A percentile compares a stretch with the other conserved stretches of the same genome.
phyloP scores from a whole-genome alignment of 2,329 filamentous ascomycete species.

The Xylaria sp. region DNA sequence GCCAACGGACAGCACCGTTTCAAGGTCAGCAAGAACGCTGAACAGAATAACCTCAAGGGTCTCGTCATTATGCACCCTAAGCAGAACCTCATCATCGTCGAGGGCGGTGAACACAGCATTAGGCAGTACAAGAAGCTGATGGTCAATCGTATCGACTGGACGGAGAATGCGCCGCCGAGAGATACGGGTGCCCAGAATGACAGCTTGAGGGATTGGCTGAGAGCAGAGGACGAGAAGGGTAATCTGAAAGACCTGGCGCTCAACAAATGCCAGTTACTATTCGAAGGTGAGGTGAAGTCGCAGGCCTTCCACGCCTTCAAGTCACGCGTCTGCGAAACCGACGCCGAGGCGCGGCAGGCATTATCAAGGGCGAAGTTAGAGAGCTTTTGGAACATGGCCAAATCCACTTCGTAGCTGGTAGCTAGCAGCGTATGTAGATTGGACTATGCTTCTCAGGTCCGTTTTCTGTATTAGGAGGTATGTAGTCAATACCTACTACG shows the following conservation, averaged over 20 bases:
- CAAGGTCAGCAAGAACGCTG: slow-evolving; percentile 87
- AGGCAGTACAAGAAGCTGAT: slow-evolving; percentile 87
- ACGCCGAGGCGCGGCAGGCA: slow-evolving; percentile 78
- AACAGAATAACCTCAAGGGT: slow-evolving; percentile 80
- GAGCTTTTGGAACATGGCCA: slow-evolving; percentile 88
- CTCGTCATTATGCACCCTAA: slow-evolving; percentile 88
- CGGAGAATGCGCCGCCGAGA: slow-evolving; percentile 71
- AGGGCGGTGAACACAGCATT: slow-evolving; percentile 80
- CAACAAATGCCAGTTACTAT: slow-evolving; percentile 80
- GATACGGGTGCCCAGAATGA: slow-evolving; percentile 56
- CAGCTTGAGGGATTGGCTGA: slow-evolving; percentile 65
- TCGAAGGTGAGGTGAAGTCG: slow-evolving; percentile 82
- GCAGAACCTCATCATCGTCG: slow-evolving; percentile 84
- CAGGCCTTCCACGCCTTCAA: slow-evolving; percentile 83
- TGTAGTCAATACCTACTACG: neutral
- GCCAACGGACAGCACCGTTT: slow-evolving; percentile 90
- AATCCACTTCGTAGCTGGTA: slow-evolving; percentile 42
- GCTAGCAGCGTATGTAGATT: slow-evolving; percentile 8
- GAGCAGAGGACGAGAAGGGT: slow-evolving; percentile 71
- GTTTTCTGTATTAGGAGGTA: neutral
- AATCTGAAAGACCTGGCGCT: slow-evolving; percentile 72
- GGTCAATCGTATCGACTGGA: slow-evolving; percentile 91
- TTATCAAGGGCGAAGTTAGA: slow-evolving; percentile 82
- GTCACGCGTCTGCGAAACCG: slow-evolving; percentile 86
- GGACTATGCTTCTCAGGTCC: neutral